Percentiles rank a stretch among this genome's conserved stretches.
Evolutionary conservation across 768 basidiomycete species (phyloP).

Genomic region (Lactarius akahatsu): DNA sequence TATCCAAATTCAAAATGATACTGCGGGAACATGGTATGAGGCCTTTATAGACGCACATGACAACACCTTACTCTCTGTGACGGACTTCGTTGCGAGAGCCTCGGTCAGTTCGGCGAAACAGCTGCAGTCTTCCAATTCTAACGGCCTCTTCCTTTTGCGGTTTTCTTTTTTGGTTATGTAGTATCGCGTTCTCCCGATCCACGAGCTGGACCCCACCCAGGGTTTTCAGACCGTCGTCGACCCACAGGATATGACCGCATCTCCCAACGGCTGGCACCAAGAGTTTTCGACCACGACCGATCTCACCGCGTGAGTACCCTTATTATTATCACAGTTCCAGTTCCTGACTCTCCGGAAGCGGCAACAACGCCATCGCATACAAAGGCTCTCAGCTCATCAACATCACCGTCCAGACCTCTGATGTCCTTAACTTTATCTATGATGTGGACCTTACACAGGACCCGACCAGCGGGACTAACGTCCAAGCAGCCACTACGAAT

Average conservation of each 20-base stretch:
- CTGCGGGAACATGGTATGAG: constrained; percentile 52
- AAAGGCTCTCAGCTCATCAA: constrained; percentile 26
- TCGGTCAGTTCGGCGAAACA: constrained; percentile 36
- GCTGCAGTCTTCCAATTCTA: background rate
- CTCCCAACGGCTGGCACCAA: constrained; percentile 62
- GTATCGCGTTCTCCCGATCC: constrained; percentile 46
- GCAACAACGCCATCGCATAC: constrained; percentile 44
- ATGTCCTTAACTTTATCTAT: constrained; percentile 43
- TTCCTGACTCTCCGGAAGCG: constrained; percentile 22
- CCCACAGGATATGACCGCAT: constrained; percentile 54
- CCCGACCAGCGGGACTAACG: constrained; percentile 46
- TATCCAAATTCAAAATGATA: constrained; percentile 45
- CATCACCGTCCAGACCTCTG: constrained; percentile 40
- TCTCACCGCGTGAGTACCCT: constrained; percentile 29
- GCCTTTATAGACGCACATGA: constrained; percentile 58
- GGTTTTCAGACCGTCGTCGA: constrained; percentile 50
- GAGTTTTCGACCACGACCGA: constrained; percentile 39
- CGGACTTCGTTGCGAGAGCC: constrained; percentile 51
- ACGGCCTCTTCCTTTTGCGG: too few relatives aligned
- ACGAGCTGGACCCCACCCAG: constrained; percentile 50
- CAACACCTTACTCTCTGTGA: constrained; percentile 50
- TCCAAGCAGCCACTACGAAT: constrained; percentile 54
- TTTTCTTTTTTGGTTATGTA: constrained; percentile 31
- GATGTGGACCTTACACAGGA: constrained; percentile 37
- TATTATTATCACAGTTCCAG: background rate